These are phyloP conservation scores for Fusarium sororula DNA, from an alignment of 2,329 filamentous ascomycete species.

Conservation along the genomic window DNA sequence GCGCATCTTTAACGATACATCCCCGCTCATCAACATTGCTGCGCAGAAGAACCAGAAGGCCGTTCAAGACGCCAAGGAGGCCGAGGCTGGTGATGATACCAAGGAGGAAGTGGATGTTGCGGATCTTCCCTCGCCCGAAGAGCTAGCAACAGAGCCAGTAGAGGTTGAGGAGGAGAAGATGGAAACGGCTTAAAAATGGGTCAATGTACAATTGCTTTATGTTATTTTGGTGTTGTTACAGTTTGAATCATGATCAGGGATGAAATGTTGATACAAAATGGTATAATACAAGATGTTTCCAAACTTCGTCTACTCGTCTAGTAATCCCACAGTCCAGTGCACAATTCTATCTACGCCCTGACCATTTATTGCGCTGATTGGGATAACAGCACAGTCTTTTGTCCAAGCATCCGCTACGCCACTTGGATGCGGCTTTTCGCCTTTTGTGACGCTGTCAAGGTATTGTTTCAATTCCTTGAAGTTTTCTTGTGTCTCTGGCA, in stretches of 20 bases:
- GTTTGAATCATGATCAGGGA: constrained; percentile 26
- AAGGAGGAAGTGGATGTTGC: constrained; percentile 47
- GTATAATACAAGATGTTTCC: constrained; percentile 34
- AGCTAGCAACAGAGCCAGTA: constrained; percentile 7
- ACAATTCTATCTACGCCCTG: constrained; percentile 82
- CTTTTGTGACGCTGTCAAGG: constrained; percentile 70
- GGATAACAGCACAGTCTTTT: constrained; percentile 74
- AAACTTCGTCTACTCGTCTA: constrained; percentile 57
- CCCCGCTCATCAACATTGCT: constrained; percentile 79
- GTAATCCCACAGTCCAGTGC: constrained; percentile 74
- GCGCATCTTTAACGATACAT: constrained; percentile 88
- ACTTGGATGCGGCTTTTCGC: constrained; percentile 76
- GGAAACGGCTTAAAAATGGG: constrained; percentile 30
- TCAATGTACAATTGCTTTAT: constrained; percentile 31
- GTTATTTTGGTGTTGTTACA: constrained; percentile 37
- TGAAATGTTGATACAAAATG: constrained; percentile 32
- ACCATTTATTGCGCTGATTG: constrained; percentile 88
- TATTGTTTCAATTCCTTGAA: constrained; percentile 77
- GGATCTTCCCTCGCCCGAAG: constrained; percentile 51
- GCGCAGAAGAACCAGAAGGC: constrained; percentile 58
- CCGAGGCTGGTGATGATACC: constrained; percentile 35
- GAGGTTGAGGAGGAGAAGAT: constrained; percentile 19
- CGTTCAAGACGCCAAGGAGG: constrained; percentile 46
- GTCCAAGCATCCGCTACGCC: constrained; percentile 66
- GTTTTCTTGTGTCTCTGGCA: constrained; percentile 80